Evolutionary conservation across 2,329 filamentous ascomycete genomes (phyloP).

Genomic region (Drechslera avenae): DNA sequence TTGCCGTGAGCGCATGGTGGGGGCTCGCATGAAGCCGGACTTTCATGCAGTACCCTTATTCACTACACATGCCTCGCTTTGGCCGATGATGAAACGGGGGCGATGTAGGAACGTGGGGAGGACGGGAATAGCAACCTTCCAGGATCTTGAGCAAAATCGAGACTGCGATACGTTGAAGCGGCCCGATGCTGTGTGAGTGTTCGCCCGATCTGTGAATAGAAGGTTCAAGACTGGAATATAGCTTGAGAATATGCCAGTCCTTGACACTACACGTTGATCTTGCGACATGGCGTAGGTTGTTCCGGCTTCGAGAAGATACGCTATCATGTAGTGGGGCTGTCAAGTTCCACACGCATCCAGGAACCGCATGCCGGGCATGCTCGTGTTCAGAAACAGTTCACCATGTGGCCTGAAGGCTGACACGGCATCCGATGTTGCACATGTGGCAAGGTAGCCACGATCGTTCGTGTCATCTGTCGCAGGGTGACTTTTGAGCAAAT

Average conservation of each 20-base stretch:
- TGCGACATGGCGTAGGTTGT: not conserved
- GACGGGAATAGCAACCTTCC: slow-evolving; percentile 4
- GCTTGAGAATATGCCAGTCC: not conserved
- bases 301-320: not conserved
- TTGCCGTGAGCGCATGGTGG: too few species aligned
- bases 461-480: not conserved
- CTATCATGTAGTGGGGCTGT: not conserved
- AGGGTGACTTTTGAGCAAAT: not conserved
- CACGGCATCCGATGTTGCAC: slow-evolving; percentile 7
- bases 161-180: not conserved
- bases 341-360: not conserved
- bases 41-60: slow-evolving; percentile 10
- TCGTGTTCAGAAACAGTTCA: not conserved
- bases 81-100: slow-evolving; percentile 5
- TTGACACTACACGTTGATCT: not conserved
- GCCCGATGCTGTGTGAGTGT: not conserved
- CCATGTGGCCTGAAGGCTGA: slow-evolving; percentile 2
- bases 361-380: not conserved
- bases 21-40: slow-evolving; percentile 6
- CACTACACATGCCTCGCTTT: not conserved
- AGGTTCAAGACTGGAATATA: not conserved
- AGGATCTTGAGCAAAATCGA: not conserved
- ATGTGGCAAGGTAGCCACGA: slow-evolving; percentile 10
- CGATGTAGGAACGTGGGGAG: not conserved
- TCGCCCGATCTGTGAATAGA: too few species aligned